Evolutionary conservation across 257 asterid species (phyloP), one percentile per base, ranked within the genome.

Genomic region (Cinchona pubescens): DNA sequence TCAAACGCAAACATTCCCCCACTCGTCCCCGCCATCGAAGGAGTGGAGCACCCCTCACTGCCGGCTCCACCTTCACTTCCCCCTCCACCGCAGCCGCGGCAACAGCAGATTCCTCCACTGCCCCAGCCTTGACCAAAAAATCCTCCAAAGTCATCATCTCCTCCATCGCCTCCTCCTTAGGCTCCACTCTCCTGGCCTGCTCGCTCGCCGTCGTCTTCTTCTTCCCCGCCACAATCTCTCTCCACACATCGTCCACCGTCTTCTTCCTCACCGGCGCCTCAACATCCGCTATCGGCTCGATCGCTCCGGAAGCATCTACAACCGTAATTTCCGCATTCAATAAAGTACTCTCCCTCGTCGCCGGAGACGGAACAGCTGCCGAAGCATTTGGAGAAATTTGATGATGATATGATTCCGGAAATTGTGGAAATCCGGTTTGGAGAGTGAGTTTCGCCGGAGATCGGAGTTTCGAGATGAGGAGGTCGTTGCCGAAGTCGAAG

Each of bases 161-260:
- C 82, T 90, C 90, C 79, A 77, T 80, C 12, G 71, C 72, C 82
- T 82, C 89, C 69, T 69, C 79, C 73, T 85, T 85, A 58, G 82
- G 81, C 64, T 81, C 83, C 49, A 79, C 79, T 11, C n/a, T 53
- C 76, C 53, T 59, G 32, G 64, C 3, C 70, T 49, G 43, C 71
- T 34, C 38, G 45, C n/a, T 77, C 71, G 88, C 87, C 29, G 49
- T 49, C 75, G 75, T 86, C 84, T 89, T 89, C 80, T 97, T 86
- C 84, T 89, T 89, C 80, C 99, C 96, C 19, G 85, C 97, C 79
- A 94, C 85, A 71, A 94, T 94, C 81, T 92, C 97, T 86, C 93
- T 90, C 97, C 97, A 94, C 55, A 94, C 97, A 63, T 90, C 99
- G 75, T 94, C 97, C 82, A 86, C 99, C 67, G 97, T 89, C 80